These are phyloP conservation scores for Globisporangium paddicum DNA, from an alignment of 352 stramenopile species.

Conservation along the genomic window DNA sequence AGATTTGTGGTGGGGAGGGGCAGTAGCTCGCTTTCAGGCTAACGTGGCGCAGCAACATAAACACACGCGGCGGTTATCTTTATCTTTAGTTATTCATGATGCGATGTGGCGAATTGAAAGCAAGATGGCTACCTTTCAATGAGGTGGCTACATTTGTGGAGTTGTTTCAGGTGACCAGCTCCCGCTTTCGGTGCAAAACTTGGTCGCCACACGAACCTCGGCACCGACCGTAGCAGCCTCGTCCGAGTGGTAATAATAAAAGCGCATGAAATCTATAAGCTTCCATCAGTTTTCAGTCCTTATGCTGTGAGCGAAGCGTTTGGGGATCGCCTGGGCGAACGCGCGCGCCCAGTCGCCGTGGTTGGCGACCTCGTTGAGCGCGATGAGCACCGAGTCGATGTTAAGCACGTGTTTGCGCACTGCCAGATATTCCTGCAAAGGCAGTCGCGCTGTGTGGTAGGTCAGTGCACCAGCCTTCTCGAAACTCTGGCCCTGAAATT, in stretches of 20 bases:
- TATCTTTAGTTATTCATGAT: no score
- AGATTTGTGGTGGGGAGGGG: no score
- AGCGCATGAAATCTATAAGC: neutral
- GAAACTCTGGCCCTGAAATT: slow-evolving; percentile 36
- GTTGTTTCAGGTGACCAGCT: no score
- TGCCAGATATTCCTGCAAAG: slow-evolving; percentile 55
- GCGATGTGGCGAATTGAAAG: no score
- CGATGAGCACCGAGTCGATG: slow-evolving; percentile 70
- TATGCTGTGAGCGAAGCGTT: slow-evolving; percentile 35
- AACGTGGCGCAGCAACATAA: no score
- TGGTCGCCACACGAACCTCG: no score
- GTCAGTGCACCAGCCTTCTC: slow-evolving; percentile 27
- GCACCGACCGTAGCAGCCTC: no score
- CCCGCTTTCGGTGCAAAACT: no score
- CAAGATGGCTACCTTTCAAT: no score
- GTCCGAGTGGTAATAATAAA: neutral
- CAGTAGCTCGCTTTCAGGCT: no score
- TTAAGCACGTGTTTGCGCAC: slow-evolving; percentile 72
- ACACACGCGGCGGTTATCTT: no score
- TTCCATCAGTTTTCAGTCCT: neutral
- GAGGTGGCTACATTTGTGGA: no score
- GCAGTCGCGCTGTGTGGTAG: slow-evolving; percentile 42
- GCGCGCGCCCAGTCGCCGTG: slow-evolving; percentile 58
- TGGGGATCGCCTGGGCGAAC: slow-evolving; percentile 50
- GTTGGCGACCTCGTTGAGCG: slow-evolving; percentile 69